Conservation (phyloP, 192 early-diverging fungal genomes). For the Rhizophlyctis rosea region DNA sequence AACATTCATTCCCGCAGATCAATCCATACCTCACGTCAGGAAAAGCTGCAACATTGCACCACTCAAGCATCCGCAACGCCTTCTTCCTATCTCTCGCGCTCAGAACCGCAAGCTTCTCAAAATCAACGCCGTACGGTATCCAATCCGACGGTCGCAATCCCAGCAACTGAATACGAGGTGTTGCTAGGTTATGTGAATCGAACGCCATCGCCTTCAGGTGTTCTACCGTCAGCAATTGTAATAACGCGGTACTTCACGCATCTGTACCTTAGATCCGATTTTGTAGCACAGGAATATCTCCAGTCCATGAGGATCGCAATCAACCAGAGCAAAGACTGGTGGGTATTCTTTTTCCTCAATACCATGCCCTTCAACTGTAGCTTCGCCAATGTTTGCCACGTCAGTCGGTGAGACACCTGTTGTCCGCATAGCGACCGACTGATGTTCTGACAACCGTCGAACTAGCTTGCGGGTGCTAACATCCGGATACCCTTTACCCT, state of each 20-base stretch:
- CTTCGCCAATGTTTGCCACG: too few species aligned
- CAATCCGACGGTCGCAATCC: slow-evolving; percentile 21
- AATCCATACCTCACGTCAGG: slow-evolving; percentile 1
- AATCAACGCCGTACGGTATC: slow-evolving; percentile 7
- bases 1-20: neutral
- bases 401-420: neutral
- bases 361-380: neutral
- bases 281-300: slow-evolving; percentile 36
- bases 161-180: slow-evolving; percentile 10
- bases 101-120: slow-evolving; percentile 15
- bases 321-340: slow-evolving; percentile 22
- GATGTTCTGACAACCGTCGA: slow-evolving; percentile 16
- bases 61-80: slow-evolving; percentile 11
- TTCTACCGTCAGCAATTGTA: neutral
- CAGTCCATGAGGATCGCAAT: slow-evolving; percentile 42
- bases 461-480: slow-evolving; percentile 32
- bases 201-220: slow-evolving; percentile 25
- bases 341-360: slow-evolving; percentile 2
- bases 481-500: slow-evolving; percentile 45
- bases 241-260: slow-evolving; percentile 1
- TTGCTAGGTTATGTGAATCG: slow-evolving; percentile 15
- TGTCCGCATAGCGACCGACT: neutral
- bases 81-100: slow-evolving; percentile 27
- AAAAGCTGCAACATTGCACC: neutral
- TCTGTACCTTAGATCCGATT: slow-evolving; percentile 27